These are phyloP conservation scores for Scutellaria minor DNA, from an alignment of 257 asterid genomes.

Conservation along the genomic window DNA sequence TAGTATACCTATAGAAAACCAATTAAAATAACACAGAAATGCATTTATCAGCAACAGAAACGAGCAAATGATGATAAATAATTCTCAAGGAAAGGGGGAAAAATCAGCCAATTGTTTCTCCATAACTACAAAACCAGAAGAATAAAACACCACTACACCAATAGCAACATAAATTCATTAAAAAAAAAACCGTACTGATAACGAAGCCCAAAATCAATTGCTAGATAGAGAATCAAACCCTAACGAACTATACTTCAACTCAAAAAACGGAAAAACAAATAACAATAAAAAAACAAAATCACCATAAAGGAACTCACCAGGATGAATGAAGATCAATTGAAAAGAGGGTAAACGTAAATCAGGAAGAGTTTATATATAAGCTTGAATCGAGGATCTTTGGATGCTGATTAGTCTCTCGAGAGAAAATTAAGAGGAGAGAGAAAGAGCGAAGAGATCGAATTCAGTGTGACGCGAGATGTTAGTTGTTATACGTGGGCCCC, in stretches of 20 bases:
- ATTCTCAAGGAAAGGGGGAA: not conserved
- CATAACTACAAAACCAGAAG: not conserved
- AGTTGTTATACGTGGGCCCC: conserved; percentile 22
- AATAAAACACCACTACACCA: not conserved
- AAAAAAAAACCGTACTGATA: too few relatives aligned
- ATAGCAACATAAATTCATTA: not conserved
- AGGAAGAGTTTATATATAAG: not conserved
- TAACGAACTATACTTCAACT: conserved; percentile 16
- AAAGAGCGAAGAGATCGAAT: conserved; percentile 19
- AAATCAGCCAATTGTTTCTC: not conserved
- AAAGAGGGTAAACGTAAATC: not conserved
- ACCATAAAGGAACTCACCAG: conserved; percentile 31
- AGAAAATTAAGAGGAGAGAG: conserved; percentile 14
- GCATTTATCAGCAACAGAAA: not conserved
- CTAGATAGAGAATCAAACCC: conserved; percentile 36
- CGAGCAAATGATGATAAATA: not conserved
- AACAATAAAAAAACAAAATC: not conserved
- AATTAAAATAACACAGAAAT: not conserved
- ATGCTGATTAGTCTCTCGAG: conserved; percentile 28
- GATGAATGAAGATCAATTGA: not conserved
- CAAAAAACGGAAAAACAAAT: not conserved
- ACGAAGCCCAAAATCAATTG: conserved; percentile 9
- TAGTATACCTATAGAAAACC: not conserved
- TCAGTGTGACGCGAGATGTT: conserved; percentile 29
- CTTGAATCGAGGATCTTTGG: conserved; percentile 33